Evolutionary conservation across 2,329 filamentous ascomycete genomes (phyloP).

Genomic region (Diaporthe amygdali): DNA sequence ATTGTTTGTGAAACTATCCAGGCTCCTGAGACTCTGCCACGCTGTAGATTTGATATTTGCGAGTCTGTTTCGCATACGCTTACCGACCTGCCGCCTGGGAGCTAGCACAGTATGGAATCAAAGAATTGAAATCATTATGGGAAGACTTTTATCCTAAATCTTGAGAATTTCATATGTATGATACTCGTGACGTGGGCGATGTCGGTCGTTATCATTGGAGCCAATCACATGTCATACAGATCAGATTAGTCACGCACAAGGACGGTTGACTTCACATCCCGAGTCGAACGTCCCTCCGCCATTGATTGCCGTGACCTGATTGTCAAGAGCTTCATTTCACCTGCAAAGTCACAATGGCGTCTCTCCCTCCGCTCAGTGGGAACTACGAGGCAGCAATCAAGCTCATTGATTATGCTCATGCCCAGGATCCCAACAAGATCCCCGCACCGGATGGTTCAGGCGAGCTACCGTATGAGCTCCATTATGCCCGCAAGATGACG

Average conservation of each 20-base stretch:
- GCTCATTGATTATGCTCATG: constrained; percentile 77
- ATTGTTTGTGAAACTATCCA: too few species aligned
- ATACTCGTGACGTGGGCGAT: background rate
- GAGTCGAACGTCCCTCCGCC: background rate
- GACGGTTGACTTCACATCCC: background rate
- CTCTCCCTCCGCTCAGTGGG: constrained; percentile 40
- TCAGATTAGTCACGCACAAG: constrained; percentile 7
- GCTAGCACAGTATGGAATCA: too few species aligned
- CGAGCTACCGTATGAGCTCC: constrained; percentile 74
- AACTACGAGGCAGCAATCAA: constrained; percentile 60
- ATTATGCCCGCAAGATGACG: constrained; percentile 83
- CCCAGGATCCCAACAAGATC: constrained; percentile 66
- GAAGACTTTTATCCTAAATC: background rate
- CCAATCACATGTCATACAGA: constrained; percentile 17
- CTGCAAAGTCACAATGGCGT: constrained; percentile 25
- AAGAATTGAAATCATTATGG: too few species aligned
- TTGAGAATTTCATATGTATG: background rate
- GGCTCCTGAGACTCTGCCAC: too few species aligned
- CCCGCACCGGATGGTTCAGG: constrained; percentile 45
- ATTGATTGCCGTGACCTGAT: background rate
- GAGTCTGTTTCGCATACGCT: too few species aligned
- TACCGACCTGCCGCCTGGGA: too few species aligned
- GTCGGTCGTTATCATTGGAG: background rate
- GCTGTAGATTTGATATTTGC: too few species aligned
- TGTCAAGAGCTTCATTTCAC: background rate